Evolutionary conservation across 2,329 filamentous ascomycete genomes (phyloP), one percentile per base, ranked within the genome.

Genomic region (Fonsecaea erecta): DNA sequence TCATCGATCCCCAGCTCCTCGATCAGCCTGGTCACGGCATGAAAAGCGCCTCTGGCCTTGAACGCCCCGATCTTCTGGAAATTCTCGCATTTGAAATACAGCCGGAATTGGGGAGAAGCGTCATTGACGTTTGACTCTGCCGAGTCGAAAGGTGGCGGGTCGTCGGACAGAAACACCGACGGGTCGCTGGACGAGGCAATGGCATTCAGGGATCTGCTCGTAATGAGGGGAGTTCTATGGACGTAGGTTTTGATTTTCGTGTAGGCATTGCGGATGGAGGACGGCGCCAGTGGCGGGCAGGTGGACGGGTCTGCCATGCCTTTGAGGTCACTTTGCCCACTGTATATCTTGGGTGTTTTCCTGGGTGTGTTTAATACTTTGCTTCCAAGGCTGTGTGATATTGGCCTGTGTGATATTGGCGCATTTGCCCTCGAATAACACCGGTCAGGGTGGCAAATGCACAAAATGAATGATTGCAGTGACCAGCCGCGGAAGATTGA

Each of bases 11-110:
- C 88, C 3, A 83, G 79, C 72, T 88, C 85, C 68, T 76, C 77
- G 74, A 89, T 87, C 74, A 97, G 78, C 63, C 90, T 79, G 73
- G 88, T 84, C 40, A 97, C 75, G 0, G 93, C 93, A 77, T 97
- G 92, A 72, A 97, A 97, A 0, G 93, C 94, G 4, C 94, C 95
- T 6, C 94, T 83, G 16, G 88, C 90, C 80, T 98, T 98, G 82
- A 98, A 98, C 0, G 94, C 94, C 58, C 94, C 95, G 61, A 96
- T 88, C 62, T 88, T 87, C 81, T 98, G 95, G 64, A 92, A 82
- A 77, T 97, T 97, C 82, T 98, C 94, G 77, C 92, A 96, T 81
- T 98, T 98, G 85, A 98, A 96, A 82, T 91, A 95, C 59, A 98
- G 83, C 12, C 87, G 83, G 43, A 97, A 80, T 56, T 80, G 85